Conservation (phyloP, 1,284 basidiomycete species). For the Exobasidium rhododendri region DNA sequence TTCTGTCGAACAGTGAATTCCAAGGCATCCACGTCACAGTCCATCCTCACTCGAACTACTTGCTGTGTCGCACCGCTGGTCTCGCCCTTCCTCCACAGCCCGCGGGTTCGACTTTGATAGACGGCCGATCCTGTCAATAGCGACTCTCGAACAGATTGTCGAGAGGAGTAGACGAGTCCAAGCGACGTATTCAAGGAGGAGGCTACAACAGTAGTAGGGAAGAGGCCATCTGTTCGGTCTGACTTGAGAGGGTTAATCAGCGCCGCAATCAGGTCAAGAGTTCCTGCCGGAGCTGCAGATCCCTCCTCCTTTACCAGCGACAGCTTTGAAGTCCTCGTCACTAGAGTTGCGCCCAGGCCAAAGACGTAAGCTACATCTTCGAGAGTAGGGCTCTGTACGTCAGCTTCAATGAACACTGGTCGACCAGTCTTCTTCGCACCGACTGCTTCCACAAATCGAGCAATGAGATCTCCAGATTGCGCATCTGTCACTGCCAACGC, state of each 20-base stretch:
- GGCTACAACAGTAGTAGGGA: slow-evolving; percentile 75
- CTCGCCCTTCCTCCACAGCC: slow-evolving; percentile 95
- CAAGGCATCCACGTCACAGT: slow-evolving; percentile 90
- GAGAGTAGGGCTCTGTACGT: slow-evolving; percentile 19
- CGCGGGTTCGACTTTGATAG: slow-evolving; percentile 87
- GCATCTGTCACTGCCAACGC: slow-evolving; percentile 22
- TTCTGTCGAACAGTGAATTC: slow-evolving; percentile 90
- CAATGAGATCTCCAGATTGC: slow-evolving; percentile 27
- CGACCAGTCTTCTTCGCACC: slow-evolving; percentile 40
- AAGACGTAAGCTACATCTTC: slow-evolving; percentile 31
- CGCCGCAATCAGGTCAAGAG: slow-evolving; percentile 45
- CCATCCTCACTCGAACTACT: slow-evolving; percentile 74
- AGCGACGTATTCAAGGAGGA: slow-evolving; percentile 66
- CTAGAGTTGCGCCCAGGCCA: slow-evolving; percentile 29
- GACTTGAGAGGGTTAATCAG: slow-evolving; percentile 66
- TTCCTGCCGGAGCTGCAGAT: slow-evolving; percentile 20
- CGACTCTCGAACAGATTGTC: slow-evolving; percentile 78
- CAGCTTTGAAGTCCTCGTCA: slow-evolving; percentile 39
- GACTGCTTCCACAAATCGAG: slow-evolving; percentile 26
- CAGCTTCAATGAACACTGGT: slow-evolving; percentile 39
- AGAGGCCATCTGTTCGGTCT: slow-evolving; percentile 87
- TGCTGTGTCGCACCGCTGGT: slow-evolving; percentile 91
- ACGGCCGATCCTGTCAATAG: slow-evolving; percentile 85
- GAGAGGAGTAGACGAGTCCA: slow-evolving; percentile 96
- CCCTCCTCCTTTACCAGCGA: slow-evolving; percentile 18